Evolutionary conservation across 2,329 filamentous ascomycete species (phyloP).

Genomic region (Orbilia oligospora): DNA sequence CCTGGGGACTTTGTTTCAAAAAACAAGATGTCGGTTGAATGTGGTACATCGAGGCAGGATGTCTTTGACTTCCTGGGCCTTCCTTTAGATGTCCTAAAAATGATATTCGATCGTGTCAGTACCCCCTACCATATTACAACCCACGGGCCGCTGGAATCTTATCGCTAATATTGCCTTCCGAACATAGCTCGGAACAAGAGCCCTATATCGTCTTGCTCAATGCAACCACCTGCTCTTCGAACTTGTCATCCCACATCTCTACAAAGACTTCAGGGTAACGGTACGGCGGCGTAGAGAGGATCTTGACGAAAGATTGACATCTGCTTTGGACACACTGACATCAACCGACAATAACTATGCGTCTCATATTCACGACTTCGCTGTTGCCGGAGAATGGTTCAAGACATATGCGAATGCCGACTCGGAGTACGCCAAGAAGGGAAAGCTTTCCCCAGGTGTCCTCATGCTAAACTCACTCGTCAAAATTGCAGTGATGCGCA

Average conservation of each 20-base stretch:
- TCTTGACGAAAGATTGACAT: conserved; percentile 58
- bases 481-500: conserved; percentile 59
- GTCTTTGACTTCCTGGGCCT: conserved; percentile 59
- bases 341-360: conserved; percentile 60
- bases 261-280: conserved; percentile 60
- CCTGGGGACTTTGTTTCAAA: conserved; percentile 34
- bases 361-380: conserved; percentile 58
- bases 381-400: conserved; percentile 60
- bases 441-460: conserved; percentile 58
- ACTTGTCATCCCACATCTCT: conserved; percentile 60
- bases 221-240: conserved; percentile 60
- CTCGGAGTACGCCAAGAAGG: conserved; percentile 58
- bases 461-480: conserved; percentile 61
- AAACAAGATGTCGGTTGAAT: conserved; percentile 55
- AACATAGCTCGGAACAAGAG: conserved; percentile 53
- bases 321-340: conserved; percentile 56
- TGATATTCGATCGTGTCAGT: conserved; percentile 61
- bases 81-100: conserved; percentile 58
- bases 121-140: not conserved
- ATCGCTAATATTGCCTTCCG: not conserved
- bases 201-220: conserved; percentile 58
- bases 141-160: not conserved
- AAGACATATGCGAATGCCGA: conserved; percentile 58
- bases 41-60: conserved; percentile 48
- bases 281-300: conserved; percentile 57